phyloP scores from a whole-genome alignment of 495 filamentous ascomycete species.

The Aspergillus indologenus region DNA sequence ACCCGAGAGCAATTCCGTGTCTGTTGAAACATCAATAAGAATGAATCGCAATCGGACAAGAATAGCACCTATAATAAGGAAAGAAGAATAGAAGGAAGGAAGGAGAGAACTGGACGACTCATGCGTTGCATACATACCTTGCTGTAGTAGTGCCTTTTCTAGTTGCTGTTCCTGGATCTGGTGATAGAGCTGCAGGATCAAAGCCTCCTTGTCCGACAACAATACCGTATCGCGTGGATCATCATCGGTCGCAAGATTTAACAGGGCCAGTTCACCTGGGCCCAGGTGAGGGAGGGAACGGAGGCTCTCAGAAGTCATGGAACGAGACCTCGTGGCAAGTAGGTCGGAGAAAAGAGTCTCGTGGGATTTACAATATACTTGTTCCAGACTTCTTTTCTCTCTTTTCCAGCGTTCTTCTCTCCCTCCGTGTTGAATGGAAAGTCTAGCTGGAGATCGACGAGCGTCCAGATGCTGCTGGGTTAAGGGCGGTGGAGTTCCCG shows the following conservation, averaged over 20 bases:
- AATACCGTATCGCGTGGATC: conserved; percentile 47
- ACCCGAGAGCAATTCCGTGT: conserved; percentile 31
- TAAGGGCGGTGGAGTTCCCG: conserved; percentile 21
- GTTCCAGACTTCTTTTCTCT: conserved; percentile 2
- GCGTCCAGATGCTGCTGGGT: not conserved
- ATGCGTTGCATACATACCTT: conserved; percentile 36
- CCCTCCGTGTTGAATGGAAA: not conserved
- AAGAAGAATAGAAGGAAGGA: conserved; percentile 10
- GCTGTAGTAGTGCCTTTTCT: conserved; percentile 62
- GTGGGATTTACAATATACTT: conserved; percentile 34
- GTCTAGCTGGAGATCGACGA: not conserved
- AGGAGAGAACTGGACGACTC: too few relatives aligned
- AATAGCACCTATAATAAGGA: not conserved
- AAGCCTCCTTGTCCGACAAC: conserved; percentile 59
- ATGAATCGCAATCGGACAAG: not conserved
- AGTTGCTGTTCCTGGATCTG: conserved; percentile 65
- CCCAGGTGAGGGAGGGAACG: conserved; percentile 37
- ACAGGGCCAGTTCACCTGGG: conserved; percentile 34
- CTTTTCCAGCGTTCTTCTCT: not conserved
- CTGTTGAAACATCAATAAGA: conserved; percentile 17
- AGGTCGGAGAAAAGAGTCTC: conserved; percentile 26
- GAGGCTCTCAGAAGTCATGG: conserved; percentile 40
- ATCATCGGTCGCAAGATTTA: conserved; percentile 42
- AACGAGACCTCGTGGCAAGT: conserved; percentile 30
- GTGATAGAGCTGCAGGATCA: conserved; percentile 65